phyloP scores from a whole-genome alignment of 139 green algal genomes.

The Micromonas pusilla region DNA sequence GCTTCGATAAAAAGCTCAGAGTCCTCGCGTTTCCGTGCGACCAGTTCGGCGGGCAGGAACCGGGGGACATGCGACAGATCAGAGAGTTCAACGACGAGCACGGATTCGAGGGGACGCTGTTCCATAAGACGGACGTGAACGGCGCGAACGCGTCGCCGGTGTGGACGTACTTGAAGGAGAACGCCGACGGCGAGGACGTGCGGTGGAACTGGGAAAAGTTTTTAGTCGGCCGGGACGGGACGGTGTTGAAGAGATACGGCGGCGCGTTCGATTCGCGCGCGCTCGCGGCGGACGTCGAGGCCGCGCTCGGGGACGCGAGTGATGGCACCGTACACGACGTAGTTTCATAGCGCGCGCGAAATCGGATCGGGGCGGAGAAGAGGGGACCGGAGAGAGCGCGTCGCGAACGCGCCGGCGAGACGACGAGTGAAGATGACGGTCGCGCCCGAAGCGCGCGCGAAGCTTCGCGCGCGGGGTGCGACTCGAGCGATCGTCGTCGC shows the following conservation, averaged over 20 bases:
- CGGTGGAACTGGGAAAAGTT: conserved; percentile 33
- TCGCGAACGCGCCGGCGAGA: too few relatives aligned
- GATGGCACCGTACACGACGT: too few relatives aligned
- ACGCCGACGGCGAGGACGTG: background rate
- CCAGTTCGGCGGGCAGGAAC: conserved; percentile 51
- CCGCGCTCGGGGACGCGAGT: background rate
- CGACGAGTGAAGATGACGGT: too few relatives aligned
- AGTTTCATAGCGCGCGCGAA: too few relatives aligned
- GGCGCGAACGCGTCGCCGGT: conserved; percentile 31
- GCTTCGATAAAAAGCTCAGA: background rate
- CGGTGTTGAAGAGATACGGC: conserved; percentile 25
- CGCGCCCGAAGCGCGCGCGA: too few relatives aligned
- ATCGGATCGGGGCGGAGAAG: too few relatives aligned
- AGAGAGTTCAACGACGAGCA: conserved; percentile 41
- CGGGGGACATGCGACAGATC: conserved; percentile 40
- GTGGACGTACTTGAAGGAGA: conserved; percentile 33
- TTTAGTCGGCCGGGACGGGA: conserved; percentile 18
- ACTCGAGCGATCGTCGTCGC: too few relatives aligned
- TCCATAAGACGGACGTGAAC: conserved; percentile 50
- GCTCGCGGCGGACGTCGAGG: background rate
- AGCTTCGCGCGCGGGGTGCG: too few relatives aligned
- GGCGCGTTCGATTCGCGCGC: background rate
- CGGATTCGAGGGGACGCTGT: conserved; percentile 8
- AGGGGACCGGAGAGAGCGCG: too few relatives aligned
- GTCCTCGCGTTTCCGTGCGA: conserved; percentile 47